Percentiles rank a stretch among this genome's conserved stretches.
These are phyloP conservation scores for Aspergillus ustus DNA, from an alignment of 2,329 filamentous ascomycete genomes.

Conservation along the genomic window DNA sequence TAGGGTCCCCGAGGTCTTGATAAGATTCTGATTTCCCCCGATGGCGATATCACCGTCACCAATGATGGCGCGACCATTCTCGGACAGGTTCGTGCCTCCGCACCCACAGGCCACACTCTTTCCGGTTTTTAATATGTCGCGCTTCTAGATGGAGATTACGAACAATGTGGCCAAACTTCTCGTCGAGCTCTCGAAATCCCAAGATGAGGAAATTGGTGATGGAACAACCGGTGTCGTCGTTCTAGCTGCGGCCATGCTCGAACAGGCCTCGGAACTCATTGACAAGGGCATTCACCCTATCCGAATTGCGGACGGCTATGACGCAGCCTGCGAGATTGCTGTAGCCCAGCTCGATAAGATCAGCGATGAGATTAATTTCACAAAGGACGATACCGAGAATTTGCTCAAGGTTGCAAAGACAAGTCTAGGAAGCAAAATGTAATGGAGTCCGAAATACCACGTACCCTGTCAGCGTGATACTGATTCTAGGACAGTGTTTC, in stretches of 20 bases:
- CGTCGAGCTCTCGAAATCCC: slow-evolving; percentile 96
- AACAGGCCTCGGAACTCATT: slow-evolving; percentile 96
- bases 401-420: slow-evolving; percentile 94
- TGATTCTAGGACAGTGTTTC: slow-evolving; percentile 65
- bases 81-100: slow-evolving; percentile 60
- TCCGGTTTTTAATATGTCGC: slow-evolving; percentile 3
- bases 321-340: slow-evolving; percentile 95
- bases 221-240: slow-evolving; percentile 98
- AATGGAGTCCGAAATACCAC: slow-evolving; percentile 6
- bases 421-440: slow-evolving; percentile 95
- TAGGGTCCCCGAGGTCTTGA: slow-evolving; percentile 90
- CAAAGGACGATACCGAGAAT: slow-evolving; percentile 78
- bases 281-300: slow-evolving; percentile 99
- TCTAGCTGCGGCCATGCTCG: slow-evolving; percentile 87
- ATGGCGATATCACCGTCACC: slow-evolving; percentile 98
- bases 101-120: neutral
- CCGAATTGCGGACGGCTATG: slow-evolving; percentile 96
- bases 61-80: slow-evolving; percentile 99
- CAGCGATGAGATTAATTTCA: slow-evolving; percentile 87
- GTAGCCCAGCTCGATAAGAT: slow-evolving; percentile 91
- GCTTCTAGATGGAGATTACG: slow-evolving; percentile 86
- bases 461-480: slow-evolving; percentile 8
- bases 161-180: slow-evolving; percentile 98
- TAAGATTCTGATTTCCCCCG: slow-evolving; percentile 98
- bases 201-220: slow-evolving; percentile 98